phyloP scores from a whole-genome alignment of 305 asterid genomes.

The Withania somnifera region DNA sequence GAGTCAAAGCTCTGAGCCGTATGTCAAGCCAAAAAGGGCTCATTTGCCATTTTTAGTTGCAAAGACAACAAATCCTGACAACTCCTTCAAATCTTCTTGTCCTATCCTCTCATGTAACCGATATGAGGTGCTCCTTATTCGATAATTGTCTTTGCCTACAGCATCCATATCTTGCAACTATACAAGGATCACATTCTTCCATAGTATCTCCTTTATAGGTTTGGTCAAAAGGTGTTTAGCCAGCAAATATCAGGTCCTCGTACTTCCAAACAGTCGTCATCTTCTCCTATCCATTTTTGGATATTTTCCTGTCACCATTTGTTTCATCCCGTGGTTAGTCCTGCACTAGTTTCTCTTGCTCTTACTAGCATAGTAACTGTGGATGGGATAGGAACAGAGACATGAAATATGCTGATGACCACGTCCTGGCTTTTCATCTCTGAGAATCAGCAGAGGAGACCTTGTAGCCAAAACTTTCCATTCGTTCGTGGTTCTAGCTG shows the following conservation, averaged over 20 bases:
- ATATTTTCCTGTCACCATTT: not conserved
- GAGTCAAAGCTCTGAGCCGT: not conserved
- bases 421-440: not conserved
- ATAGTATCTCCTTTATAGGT: not conserved
- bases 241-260: not conserved
- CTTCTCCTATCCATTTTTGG: not conserved
- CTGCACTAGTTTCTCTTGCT: not conserved
- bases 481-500: not conserved
- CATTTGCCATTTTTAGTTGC: not conserved
- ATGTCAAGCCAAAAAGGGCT: not conserved
- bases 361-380: not conserved
- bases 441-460: not conserved
- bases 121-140: not conserved
- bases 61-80: not conserved
- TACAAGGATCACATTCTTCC: not conserved
- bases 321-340: not conserved
- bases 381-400: not conserved
- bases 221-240: not conserved
- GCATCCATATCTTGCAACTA: not conserved
- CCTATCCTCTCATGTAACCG: not conserved
- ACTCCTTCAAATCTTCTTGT: not conserved
- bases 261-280: not conserved
- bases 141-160: not conserved
- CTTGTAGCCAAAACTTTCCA: not conserved
- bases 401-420: not conserved